Evolutionary conservation across 1,139 yeast species (phyloP).

Genomic region (Torulaspora pretoriensis): DNA sequence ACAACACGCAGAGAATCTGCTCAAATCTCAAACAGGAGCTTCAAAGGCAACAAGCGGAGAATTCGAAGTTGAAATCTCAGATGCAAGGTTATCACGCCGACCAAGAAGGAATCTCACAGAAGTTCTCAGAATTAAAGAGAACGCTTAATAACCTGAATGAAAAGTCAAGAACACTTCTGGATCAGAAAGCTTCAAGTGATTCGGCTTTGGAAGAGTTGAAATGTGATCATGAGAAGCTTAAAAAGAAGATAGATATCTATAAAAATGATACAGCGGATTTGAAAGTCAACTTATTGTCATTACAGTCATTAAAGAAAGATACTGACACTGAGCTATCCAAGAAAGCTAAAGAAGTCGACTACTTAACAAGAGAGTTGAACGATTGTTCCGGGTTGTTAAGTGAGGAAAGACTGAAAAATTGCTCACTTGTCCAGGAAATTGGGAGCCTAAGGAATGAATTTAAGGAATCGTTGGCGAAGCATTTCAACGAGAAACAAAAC

Average conservation of each 20-base stretch:
- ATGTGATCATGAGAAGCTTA: constrained; percentile 17
- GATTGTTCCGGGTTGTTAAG: constrained; percentile 34
- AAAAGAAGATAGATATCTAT: constrained; percentile 20
- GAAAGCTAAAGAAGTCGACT: constrained; percentile 31
- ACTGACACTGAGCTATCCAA: constrained; percentile 24
- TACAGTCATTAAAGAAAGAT: constrained; percentile 18
- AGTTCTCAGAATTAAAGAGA: constrained; percentile 18
- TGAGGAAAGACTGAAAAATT: constrained; percentile 32
- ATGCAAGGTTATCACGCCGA: constrained; percentile 22
- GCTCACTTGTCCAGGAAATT: constrained; percentile 25
- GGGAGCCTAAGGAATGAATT: constrained; percentile 8
- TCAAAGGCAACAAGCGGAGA: constrained; percentile 26
- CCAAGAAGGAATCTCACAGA: constrained; percentile 16
- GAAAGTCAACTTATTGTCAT: constrained; percentile 14
- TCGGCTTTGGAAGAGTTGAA: constrained; percentile 21
- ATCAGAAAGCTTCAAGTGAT: constrained; percentile 22
- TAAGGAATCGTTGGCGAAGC: neutral
- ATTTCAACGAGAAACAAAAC: constrained; percentile 5
- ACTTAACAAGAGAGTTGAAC: constrained; percentile 30
- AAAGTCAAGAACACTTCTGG: constrained; percentile 18
- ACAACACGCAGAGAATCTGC: constrained; percentile 34
- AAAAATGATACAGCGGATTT: constrained; percentile 20
- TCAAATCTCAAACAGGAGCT: constrained; percentile 31
- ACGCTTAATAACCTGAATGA: constrained; percentile 22
- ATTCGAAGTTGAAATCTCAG: constrained; percentile 22